Conservation (phyloP, 257 asterid species). For the Nicotiana paniculata region DNA sequence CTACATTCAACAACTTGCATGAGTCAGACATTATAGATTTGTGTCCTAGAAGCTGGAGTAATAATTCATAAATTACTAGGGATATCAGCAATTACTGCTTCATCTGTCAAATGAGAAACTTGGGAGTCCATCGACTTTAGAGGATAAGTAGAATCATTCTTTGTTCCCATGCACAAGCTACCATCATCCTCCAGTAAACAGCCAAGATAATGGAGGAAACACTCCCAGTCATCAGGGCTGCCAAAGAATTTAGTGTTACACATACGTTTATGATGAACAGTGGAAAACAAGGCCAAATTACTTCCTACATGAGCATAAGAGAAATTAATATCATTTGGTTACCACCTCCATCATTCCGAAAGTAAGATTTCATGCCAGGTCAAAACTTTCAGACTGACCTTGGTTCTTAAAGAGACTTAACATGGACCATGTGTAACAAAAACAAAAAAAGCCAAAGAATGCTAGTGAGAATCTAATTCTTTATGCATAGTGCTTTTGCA, state of each 20-base stretch:
- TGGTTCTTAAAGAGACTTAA: background rate
- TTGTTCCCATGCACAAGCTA: slow-evolving; percentile 38
- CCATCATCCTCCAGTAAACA: slow-evolving; percentile 81
- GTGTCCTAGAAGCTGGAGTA: background rate
- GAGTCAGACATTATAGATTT: slow-evolving; percentile 21
- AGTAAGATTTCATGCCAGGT: background rate
- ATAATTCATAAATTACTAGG: background rate
- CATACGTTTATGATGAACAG: background rate
- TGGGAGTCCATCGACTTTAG: slow-evolving; percentile 30
- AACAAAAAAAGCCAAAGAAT: background rate
- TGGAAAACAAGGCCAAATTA: slow-evolving; percentile 9
- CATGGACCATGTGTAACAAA: background rate
- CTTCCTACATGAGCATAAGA: background rate
- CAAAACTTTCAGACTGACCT: background rate
- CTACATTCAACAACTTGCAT: slow-evolving; percentile 46
- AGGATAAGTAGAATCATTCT: slow-evolving; percentile 25
- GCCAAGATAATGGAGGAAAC: slow-evolving; percentile 75
- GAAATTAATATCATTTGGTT: slow-evolving; percentile 1
- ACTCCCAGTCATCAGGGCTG: slow-evolving; percentile 97
- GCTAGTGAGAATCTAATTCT: background rate
- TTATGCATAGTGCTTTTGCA: background rate
- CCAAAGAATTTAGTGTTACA: slow-evolving; percentile 14
- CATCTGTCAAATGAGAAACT: slow-evolving; percentile 49
- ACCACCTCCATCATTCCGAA: background rate
- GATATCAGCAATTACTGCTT: slow-evolving; percentile 49